A percentile compares a stretch with the other conserved stretches of the same genome.
Conservation (phyloP, 2,329 filamentous ascomycete genomes). For the Paraphoma sp. region DNA sequence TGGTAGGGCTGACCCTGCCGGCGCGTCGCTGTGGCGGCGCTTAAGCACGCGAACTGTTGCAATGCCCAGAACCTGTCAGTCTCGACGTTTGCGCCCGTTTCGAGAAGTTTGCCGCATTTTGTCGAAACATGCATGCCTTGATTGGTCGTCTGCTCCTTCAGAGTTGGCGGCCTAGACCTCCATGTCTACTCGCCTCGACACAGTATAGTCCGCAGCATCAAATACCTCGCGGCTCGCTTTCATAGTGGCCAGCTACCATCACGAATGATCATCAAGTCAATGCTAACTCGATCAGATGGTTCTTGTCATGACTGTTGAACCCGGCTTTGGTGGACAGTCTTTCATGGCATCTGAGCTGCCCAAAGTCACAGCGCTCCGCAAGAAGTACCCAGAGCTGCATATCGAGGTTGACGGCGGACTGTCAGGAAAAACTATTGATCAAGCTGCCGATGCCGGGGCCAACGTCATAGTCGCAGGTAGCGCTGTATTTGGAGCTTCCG, state of each 20-base stretch:
- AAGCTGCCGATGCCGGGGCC: constrained; percentile 91
- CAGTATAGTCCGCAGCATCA: constrained; percentile 16
- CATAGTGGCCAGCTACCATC: neutral
- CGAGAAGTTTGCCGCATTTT: constrained; percentile 22
- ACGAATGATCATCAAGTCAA: neutral
- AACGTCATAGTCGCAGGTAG: constrained; percentile 98
- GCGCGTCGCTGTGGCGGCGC: constrained; percentile 40
- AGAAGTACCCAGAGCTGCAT: constrained; percentile 87
- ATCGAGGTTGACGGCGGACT: constrained; percentile 97
- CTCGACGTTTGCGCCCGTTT: constrained; percentile 15
- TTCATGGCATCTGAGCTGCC: constrained; percentile 97
- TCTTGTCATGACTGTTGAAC: constrained; percentile 96
- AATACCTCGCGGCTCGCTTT: constrained; percentile 6
- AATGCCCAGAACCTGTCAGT: constrained; percentile 21
- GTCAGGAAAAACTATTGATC: constrained; percentile 86
- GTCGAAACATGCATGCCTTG: constrained; percentile 2
- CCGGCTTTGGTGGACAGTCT: constrained; percentile 96
- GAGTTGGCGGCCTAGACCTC: constrained; percentile 6
- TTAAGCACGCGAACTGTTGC: constrained; percentile 33
- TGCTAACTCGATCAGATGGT: constrained; percentile 75
- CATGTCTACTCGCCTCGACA: constrained; percentile 19
- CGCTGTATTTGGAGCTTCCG: constrained; percentile 90
- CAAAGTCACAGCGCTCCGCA: constrained; percentile 84
- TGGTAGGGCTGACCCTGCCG: constrained; percentile 28
- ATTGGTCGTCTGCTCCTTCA: constrained; percentile 15